Percentiles rank a stretch among this genome's conserved stretches.
These are phyloP conservation scores for Bisporella sp. DNA, from an alignment of 2,329 filamentous ascomycete genomes.

Conservation along the genomic window DNA sequence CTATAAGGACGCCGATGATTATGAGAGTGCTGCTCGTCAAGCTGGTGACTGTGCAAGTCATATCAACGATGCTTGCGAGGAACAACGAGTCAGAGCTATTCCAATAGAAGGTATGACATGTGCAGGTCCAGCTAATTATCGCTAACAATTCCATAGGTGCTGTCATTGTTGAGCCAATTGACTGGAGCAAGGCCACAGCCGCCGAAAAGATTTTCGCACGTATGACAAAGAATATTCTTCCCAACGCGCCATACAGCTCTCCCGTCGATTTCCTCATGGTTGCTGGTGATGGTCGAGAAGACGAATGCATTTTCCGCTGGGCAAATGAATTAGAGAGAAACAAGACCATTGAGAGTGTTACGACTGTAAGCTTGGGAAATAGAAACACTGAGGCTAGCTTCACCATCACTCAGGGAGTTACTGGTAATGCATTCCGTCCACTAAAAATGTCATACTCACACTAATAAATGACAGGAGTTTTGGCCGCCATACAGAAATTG, in stretches of 20 bases:
- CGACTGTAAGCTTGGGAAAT: slow-evolving; percentile 79
- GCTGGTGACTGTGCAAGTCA: slow-evolving; percentile 88
- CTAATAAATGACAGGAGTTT: slow-evolving; percentile 34
- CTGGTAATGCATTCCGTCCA: slow-evolving; percentile 53
- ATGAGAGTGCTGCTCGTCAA: slow-evolving; percentile 65
- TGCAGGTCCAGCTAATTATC: background rate
- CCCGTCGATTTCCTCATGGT: slow-evolving; percentile 81
- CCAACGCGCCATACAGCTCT: slow-evolving; percentile 26
- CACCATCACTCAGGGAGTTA: slow-evolving; percentile 86
- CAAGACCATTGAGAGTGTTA: slow-evolving; percentile 58
- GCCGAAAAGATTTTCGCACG: slow-evolving; percentile 65
- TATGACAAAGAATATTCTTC: slow-evolving; percentile 35
- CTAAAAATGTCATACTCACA: background rate
- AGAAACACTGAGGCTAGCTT: slow-evolving; percentile 82
- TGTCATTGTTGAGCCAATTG: slow-evolving; percentile 76
- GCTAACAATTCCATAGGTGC: slow-evolving; percentile 38
- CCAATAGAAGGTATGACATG: slow-evolving; percentile 51
- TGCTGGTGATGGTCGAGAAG: slow-evolving; percentile 83
- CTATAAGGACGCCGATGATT: slow-evolving; percentile 76
- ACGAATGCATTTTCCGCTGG: slow-evolving; percentile 92
- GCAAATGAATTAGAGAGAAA: slow-evolving; percentile 67
- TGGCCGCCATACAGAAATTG: slow-evolving; percentile 46
- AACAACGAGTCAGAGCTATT: slow-evolving; percentile 76
- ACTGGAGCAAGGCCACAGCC: slow-evolving; percentile 84
- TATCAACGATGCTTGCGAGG: slow-evolving; percentile 88